Base-by-base conservation (phyloP, 345 rosid species). In the Gossypium bickii region DNA sequence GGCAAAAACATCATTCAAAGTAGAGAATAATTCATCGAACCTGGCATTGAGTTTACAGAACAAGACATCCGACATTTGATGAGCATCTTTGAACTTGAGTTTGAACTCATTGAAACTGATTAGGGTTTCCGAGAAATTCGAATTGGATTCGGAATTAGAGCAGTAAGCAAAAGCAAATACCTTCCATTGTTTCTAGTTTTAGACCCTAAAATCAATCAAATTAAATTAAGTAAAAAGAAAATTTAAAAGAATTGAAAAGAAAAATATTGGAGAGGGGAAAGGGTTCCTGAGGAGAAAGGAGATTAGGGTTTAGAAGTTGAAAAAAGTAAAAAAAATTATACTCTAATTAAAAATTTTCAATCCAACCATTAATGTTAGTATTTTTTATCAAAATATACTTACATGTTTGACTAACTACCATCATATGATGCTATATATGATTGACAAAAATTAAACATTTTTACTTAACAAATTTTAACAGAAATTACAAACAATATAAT, bases 31-130 rank as follows among this genome's bases (percentile, higher is more conserved):
- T 55, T 6, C 68, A 55, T 80, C 13, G 20, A 85, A 82, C 74
- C 72, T 71, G 13, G 8, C 67, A 55, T 78, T 77, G 76, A 86
- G 87, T 76, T 84, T 81, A 67, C 56, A n/a, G 73, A 85, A 86
- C 74, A 90, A 75, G 20, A 77, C 76, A 83, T 81, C 77, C n/a
- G 88, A 82, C 25, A 89, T 82, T 49, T 52, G 9, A 70, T 43
- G 75, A 47, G 85, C 63, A 52, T 86, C 83, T 41, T 77, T 71
- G 68, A 78, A 82, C 56, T 16, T 67, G 60, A 85, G 22, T 18
- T 70, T 67, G 65, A 80, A 71, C 24, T 74, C 80, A 47, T 64
- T 58, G 70, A 80, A 64, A 18, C 1, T 38, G 25, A 64, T 38
- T 38, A 41, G 16, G 15, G 25, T 64, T 4, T 41, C 15, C 1